Evolutionary conservation across 1,139 yeast species (phyloP).

Genomic region (Saccharomyces hybrid): DNA sequence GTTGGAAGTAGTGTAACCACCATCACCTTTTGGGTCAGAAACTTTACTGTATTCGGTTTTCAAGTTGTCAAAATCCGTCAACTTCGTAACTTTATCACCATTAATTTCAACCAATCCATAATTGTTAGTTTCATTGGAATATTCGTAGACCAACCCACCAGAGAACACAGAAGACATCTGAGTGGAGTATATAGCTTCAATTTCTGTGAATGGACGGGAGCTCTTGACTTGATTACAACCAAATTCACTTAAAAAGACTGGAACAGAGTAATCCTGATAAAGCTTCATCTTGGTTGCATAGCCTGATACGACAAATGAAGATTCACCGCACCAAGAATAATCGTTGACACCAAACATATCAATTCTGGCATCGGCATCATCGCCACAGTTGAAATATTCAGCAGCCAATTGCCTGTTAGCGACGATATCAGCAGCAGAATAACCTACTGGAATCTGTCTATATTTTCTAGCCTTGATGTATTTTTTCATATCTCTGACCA

Average conservation of each 20-base stretch:
- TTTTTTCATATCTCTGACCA: conserved; percentile 74
- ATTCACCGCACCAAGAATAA: conserved; percentile 89
- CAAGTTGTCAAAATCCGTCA: conserved; percentile 50
- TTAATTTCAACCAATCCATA: conserved; percentile 58
- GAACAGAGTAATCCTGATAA: conserved; percentile 60
- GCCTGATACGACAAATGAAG: conserved; percentile 66
- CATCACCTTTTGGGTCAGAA: conserved; percentile 63
- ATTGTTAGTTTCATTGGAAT: conserved; percentile 56
- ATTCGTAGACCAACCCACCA: conserved; percentile 76
- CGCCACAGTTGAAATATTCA: conserved; percentile 80
- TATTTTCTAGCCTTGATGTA: conserved; percentile 60
- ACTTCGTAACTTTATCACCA: conserved; percentile 38
- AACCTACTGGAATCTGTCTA: conserved; percentile 78
- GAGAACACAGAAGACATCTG: conserved; percentile 65
- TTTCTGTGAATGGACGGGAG: conserved; percentile 57
- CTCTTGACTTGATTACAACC: conserved; percentile 67
- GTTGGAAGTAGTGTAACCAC: conserved; percentile 51
- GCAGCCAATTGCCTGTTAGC: conserved; percentile 67
- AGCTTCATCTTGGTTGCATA: conserved; percentile 60
- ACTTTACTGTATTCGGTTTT: conserved; percentile 43
- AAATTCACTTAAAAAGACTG: conserved; percentile 84
- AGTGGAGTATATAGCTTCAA: conserved; percentile 53
- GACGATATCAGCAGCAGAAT: conserved; percentile 78
- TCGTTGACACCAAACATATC: conserved; percentile 89
- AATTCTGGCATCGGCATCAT: conserved; percentile 49